phyloP scores from a whole-genome alignment of 352 stramenopile species.

The Pythium sp. region DNA sequence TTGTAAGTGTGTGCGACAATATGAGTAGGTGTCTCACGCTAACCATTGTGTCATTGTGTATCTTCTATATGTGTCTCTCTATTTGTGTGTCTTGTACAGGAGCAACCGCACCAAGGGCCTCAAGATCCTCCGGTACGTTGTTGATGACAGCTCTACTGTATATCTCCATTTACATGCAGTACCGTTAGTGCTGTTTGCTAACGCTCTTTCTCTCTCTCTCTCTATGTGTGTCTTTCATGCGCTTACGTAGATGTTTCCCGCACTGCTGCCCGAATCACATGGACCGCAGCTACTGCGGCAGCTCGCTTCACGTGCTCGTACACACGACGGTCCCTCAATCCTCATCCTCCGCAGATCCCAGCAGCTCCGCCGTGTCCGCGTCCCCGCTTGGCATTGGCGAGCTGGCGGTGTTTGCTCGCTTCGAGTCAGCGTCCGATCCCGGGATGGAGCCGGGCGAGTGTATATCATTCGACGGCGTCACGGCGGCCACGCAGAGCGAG shows the following conservation, averaged over 20 bases:
- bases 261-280: constrained; percentile 39
- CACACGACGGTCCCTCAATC: constrained; percentile 1
- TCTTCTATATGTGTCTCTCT: not conserved
- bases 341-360: not conserved
- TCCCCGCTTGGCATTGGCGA: constrained; percentile 17
- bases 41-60: not conserved
- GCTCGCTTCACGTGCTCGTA: constrained; percentile 25
- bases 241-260: constrained; percentile 26
- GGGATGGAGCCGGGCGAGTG: constrained; percentile 36
- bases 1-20: not conserved
- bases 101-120: constrained; percentile 73
- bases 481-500: constrained; percentile 39
- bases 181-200: constrained; percentile 1
- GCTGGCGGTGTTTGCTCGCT: constrained; percentile 31
- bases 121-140: constrained; percentile 53
- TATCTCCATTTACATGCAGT: not conserved
- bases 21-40: not conserved
- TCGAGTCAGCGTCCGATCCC: constrained; percentile 29
- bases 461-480: constrained; percentile 42
- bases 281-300: constrained; percentile 36
- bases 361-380: not conserved
- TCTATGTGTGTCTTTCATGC: not conserved
- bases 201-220: constrained; percentile 5
- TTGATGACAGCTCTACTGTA: not conserved
- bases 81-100: constrained; percentile 14